These are phyloP conservation scores for Whalleya microplaca DNA, from an alignment of 2,329 filamentous ascomycete genomes.

Conservation along the genomic window DNA sequence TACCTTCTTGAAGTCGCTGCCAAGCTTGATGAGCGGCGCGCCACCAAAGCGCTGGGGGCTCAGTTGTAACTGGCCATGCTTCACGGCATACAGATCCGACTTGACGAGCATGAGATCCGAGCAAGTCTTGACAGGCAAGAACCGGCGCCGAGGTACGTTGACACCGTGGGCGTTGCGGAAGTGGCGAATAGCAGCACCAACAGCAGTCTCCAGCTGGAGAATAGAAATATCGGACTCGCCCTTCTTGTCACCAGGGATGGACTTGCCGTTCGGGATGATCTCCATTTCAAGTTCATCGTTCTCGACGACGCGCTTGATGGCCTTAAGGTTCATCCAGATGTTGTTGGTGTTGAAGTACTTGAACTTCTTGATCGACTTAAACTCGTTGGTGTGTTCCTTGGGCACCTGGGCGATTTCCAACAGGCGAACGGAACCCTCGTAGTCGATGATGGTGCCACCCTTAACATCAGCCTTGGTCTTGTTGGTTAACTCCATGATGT, in stretches of 20 bases:
- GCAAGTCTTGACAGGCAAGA: slow-evolving; percentile 99
- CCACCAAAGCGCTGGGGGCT: slow-evolving; percentile 96
- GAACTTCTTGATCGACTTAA: slow-evolving; percentile 99
- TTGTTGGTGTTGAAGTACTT: slow-evolving; percentile 99
- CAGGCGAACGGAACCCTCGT: slow-evolving; percentile 93
- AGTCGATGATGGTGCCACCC: slow-evolving; percentile 99
- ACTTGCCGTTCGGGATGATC: slow-evolving; percentile 99
- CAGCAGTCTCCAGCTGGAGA: slow-evolving; percentile 96
- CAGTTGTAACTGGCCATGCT: slow-evolving; percentile 97
- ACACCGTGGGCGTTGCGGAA: slow-evolving; percentile 99
- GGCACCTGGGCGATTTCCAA: slow-evolving; percentile 99
- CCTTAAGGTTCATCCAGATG: slow-evolving; percentile 98
- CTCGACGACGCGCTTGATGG: slow-evolving; percentile 98
- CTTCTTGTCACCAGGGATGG: slow-evolving; percentile 98
- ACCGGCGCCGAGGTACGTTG: slow-evolving; percentile 95
- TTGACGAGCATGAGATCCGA: slow-evolving; percentile 99
- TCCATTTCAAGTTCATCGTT: slow-evolving; percentile 99
- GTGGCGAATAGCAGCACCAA: slow-evolving; percentile 97
- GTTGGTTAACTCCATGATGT: slow-evolving; percentile 99
- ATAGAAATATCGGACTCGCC: slow-evolving; percentile 98
- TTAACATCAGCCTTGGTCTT: slow-evolving; percentile 99
- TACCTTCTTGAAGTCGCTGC: slow-evolving; percentile 99
- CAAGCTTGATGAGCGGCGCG: slow-evolving; percentile 97
- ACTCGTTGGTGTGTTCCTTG: slow-evolving; percentile 99
- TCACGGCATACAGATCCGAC: slow-evolving; percentile 97